Evolutionary conservation across 352 stramenopile genomes (phyloP).

Genomic region (Pythium phragmitis): DNA sequence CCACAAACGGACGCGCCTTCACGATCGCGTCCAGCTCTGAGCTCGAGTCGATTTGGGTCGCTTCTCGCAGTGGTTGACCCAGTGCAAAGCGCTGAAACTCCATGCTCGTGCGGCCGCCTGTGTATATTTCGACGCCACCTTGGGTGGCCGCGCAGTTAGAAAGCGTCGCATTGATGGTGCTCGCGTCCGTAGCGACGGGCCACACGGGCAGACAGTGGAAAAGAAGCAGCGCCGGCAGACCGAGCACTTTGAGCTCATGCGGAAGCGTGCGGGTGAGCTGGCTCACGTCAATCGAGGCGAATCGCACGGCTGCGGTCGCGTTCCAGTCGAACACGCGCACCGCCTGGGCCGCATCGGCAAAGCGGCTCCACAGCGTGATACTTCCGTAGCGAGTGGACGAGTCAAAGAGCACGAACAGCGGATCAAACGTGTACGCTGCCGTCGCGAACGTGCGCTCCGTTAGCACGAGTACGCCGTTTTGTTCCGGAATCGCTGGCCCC

Average conservation of each 20-base stretch:
- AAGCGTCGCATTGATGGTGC: constrained; percentile 6
- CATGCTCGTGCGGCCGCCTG: constrained; percentile 33
- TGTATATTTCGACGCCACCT: constrained; percentile 30
- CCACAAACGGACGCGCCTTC: constrained; percentile 29
- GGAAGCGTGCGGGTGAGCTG: constrained; percentile 13
- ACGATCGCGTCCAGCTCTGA: constrained; percentile 23
- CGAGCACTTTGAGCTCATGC: constrained; percentile 24
- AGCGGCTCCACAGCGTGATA: constrained; percentile 30
- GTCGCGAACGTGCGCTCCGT: constrained; percentile 19
- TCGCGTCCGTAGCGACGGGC: background rate
- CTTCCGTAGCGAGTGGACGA: constrained; percentile 30
- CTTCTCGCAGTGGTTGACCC: constrained; percentile 28
- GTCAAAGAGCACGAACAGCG: constrained; percentile 49
- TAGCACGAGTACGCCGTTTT: constrained; percentile 37
- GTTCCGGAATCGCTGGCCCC: constrained; percentile 17
- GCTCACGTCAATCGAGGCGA: constrained; percentile 33
- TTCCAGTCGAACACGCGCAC: constrained; percentile 26
- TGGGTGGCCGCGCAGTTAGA: constrained; percentile 25
- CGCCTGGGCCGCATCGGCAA: constrained; percentile 33
- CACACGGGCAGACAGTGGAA: constrained; percentile 27
- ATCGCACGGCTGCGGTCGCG: constrained; percentile 19
- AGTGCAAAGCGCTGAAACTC: constrained; percentile 43
- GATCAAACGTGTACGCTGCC: constrained; percentile 26
- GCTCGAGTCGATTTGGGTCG: constrained; percentile 17
- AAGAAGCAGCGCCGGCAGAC: constrained; percentile 33